A percentile compares a stretch with the other conserved stretches of the same genome.
These are phyloP conservation scores for Hymenoscyphus repandus DNA, from an alignment of 2,329 filamentous ascomycete species.

Conservation along the genomic window DNA sequence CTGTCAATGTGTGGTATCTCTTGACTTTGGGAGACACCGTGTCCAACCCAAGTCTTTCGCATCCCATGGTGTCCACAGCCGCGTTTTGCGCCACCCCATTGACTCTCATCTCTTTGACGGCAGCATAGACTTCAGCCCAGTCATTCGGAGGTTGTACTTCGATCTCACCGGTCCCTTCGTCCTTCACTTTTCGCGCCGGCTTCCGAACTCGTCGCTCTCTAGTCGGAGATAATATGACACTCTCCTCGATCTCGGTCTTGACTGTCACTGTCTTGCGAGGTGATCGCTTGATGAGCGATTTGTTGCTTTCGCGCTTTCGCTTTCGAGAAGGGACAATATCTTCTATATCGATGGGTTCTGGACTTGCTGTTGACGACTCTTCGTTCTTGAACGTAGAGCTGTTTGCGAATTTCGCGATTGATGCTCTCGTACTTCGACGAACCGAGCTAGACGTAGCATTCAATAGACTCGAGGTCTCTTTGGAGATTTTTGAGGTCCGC, in stretches of 20 bases:
- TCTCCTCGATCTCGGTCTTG: slow-evolving; percentile 38
- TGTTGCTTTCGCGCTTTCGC: slow-evolving; percentile 40
- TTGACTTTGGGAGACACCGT: slow-evolving; percentile 44
- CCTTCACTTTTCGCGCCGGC: slow-evolving; percentile 41
- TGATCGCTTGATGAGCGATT: slow-evolving; percentile 21
- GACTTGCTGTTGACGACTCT: slow-evolving; percentile 8
- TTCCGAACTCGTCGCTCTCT: slow-evolving; percentile 38
- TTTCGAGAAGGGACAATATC: slow-evolving; percentile 44
- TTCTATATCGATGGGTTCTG: slow-evolving; percentile 46
- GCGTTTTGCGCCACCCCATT: slow-evolving; percentile 60
- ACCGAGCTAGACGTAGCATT: slow-evolving; percentile 38
- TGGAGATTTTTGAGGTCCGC: slow-evolving; percentile 50
- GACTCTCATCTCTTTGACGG: slow-evolving; percentile 71
- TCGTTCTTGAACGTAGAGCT: slow-evolving; percentile 24
- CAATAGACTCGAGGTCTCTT: slow-evolving; percentile 53
- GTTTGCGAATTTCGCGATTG: slow-evolving; percentile 44
- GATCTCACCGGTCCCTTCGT: slow-evolving; percentile 37
- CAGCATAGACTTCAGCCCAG: slow-evolving; percentile 78
- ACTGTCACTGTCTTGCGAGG: slow-evolving; percentile 27
- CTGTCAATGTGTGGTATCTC: slow-evolving; percentile 63
- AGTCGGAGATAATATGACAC: slow-evolving; percentile 23
- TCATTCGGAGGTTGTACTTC: slow-evolving; percentile 59
- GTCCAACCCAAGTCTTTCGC: slow-evolving; percentile 66
- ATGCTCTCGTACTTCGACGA: slow-evolving; percentile 45
- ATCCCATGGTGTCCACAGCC: slow-evolving; percentile 97